phyloP scores from a whole-genome alignment of 495 filamentous ascomycete genomes.

The Hypoxylon perforatum region DNA sequence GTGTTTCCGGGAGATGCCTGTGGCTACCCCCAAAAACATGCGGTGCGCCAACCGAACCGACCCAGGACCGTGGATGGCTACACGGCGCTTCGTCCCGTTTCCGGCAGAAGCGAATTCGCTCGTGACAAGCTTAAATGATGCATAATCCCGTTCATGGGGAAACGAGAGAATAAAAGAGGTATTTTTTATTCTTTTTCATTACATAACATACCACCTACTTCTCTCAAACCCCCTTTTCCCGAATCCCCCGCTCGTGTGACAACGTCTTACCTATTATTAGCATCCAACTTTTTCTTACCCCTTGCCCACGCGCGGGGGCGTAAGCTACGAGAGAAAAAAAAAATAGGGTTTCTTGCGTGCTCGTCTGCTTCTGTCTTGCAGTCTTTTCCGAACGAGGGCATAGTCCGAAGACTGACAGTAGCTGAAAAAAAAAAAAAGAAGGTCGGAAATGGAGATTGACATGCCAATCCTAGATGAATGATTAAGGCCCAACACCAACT shows the following conservation, averaged over 20 bases:
- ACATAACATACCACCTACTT: too few species aligned
- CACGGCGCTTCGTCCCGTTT: slow-evolving; percentile 35
- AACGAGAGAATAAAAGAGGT: slow-evolving; percentile 4
- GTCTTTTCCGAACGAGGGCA: slow-evolving; percentile 28
- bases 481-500: slow-evolving; percentile 8
- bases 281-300: not conserved
- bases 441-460: slow-evolving; percentile 16
- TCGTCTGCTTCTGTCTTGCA: slow-evolving; percentile 3
- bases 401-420: slow-evolving; percentile 4
- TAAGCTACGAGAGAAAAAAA: not conserved
- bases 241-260: slow-evolving; percentile 18
- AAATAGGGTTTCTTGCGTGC: slow-evolving; percentile 6
- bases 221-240: not conserved
- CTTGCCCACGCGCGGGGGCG: not conserved
- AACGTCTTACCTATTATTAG: slow-evolving; percentile 7
- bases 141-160: slow-evolving; percentile 30
- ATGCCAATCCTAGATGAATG: slow-evolving; percentile 21
- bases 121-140: slow-evolving; percentile 23
- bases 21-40: slow-evolving; percentile 41
- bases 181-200: not conserved
- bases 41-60: slow-evolving; percentile 45
- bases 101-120: slow-evolving; percentile 28
- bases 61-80: slow-evolving; percentile 45
- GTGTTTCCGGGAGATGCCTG: slow-evolving; percentile 28
- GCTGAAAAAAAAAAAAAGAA: slow-evolving; percentile 24